These are phyloP conservation scores for Phytophthora vignae DNA, from an alignment of 352 stramenopile genomes.

Conservation along the genomic window DNA sequence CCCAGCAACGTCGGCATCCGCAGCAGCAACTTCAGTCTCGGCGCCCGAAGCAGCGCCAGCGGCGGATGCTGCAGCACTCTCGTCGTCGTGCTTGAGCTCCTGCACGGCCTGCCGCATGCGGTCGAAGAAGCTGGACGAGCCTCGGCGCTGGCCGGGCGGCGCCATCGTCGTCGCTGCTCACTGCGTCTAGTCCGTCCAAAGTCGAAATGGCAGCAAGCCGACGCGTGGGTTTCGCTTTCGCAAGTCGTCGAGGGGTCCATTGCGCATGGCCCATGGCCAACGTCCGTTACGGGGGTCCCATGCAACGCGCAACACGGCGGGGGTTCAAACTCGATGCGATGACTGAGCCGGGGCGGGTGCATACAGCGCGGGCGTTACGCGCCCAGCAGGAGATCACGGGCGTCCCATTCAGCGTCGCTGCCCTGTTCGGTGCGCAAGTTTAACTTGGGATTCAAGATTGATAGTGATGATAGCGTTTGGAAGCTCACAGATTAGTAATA, in stretches of 20 bases:
- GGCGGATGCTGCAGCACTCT: neutral
- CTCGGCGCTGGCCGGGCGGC: neutral
- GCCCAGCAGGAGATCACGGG: neutral
- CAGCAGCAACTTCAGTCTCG: neutral
- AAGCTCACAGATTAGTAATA: no score
- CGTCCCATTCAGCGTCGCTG: neutral
- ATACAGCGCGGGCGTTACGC: neutral
- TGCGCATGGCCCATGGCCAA: neutral
- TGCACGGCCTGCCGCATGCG: slow-evolving; percentile 8
- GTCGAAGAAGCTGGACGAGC: slow-evolving; percentile 15
- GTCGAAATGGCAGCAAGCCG: neutral
- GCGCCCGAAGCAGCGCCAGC: neutral
- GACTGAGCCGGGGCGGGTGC: neutral
- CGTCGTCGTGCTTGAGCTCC: slow-evolving; percentile 3
- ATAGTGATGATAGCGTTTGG: no score
- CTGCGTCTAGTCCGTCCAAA: neutral
- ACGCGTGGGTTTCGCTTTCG: neutral
- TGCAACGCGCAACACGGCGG: neutral
- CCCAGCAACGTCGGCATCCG: neutral
- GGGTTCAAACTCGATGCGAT: neutral
- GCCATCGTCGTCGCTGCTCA: neutral
- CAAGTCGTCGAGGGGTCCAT: neutral
- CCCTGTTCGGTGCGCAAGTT: no score
- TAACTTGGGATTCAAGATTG: no score
- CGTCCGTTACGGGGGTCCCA: neutral